A percentile compares a stretch with the other conserved stretches of the same genome.
phyloP scores from a whole-genome alignment of 2,329 filamentous ascomycete genomes.

The Exophiala sp. region DNA sequence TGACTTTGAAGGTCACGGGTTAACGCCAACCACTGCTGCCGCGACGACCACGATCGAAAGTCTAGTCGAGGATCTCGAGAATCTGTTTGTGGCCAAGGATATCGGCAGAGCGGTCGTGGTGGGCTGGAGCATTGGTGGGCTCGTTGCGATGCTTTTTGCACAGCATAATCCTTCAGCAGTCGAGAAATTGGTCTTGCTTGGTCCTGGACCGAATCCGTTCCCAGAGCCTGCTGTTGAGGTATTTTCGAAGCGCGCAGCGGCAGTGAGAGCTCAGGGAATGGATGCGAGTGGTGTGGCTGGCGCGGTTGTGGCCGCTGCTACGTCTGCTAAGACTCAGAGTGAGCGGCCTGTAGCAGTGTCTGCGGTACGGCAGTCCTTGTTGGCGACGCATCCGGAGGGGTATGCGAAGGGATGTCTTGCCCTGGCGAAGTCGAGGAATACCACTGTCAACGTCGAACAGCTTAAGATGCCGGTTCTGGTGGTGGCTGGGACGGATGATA shows the following conservation, averaged over 20 bases:
- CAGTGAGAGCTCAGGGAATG: too few relatives aligned
- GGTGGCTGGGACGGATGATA: too few relatives aligned
- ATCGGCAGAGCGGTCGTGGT: constrained; percentile 40
- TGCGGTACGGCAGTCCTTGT: too few relatives aligned
- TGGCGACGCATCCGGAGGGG: constrained; percentile 25
- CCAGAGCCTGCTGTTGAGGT: constrained; percentile 34
- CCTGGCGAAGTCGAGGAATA: constrained; percentile 39
- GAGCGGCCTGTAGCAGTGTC: too few relatives aligned
- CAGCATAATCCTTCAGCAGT: constrained; percentile 44
- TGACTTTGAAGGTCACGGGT: constrained; percentile 52
- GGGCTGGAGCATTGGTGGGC: constrained; percentile 42
- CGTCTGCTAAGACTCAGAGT: too few relatives aligned
- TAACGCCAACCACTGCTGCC: constrained; percentile 50
- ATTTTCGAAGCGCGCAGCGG: too few relatives aligned
- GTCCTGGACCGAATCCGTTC: constrained; percentile 48
- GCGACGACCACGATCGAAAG: constrained; percentile 42
- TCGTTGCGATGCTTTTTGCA: constrained; percentile 37
- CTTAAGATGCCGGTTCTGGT: constrained; percentile 23
- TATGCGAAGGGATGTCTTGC: constrained; percentile 55
- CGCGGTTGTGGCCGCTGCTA: too few relatives aligned
- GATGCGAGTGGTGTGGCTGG: too few relatives aligned
- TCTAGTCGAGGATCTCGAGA: constrained; percentile 42
- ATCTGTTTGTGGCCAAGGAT: constrained; percentile 35
- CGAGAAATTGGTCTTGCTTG: constrained; percentile 24
- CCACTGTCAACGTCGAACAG: constrained; percentile 33